Conservation (phyloP, 2,329 filamentous ascomycete genomes). For the Ophiocordyceps camponoti-floridani region DNA sequence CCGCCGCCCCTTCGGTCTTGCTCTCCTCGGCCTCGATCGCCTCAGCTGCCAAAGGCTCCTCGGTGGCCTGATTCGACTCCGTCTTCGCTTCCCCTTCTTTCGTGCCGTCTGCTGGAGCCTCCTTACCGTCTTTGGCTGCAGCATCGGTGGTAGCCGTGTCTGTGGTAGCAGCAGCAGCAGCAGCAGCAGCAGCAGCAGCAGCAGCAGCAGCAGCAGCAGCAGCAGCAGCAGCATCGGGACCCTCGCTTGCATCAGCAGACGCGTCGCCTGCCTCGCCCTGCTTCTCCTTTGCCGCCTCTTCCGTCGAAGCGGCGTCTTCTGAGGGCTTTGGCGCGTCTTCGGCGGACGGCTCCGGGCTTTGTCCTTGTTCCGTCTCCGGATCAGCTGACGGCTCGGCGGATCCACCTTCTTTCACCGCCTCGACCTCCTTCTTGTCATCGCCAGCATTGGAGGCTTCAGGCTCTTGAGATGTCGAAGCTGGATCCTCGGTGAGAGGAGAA, state of each 20-base stretch:
- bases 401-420: not conserved
- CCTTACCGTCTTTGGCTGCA: not conserved
- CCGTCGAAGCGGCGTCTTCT: not conserved
- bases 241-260: not conserved
- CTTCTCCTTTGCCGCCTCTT: not conserved
- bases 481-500: not conserved
- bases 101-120: not conserved
- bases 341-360: not conserved
- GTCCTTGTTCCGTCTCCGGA: not conserved
- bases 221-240: not conserved
- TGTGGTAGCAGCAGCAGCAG: not conserved
- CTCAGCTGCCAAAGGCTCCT: not conserved
- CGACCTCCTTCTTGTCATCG: not conserved
- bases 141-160: not conserved
- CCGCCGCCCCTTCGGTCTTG: not conserved
- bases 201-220: not conserved
- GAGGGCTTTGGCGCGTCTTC: not conserved
- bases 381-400: not conserved
- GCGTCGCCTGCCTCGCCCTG: not conserved
- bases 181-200: not conserved
- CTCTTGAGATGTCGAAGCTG: not conserved
- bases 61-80: not conserved
- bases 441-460: not conserved
- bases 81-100: not conserved
- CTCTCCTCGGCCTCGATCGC: not conserved